Evolutionary conservation across 148 eudicot genomes (phyloP), one percentile per base, ranked within the genome.

Genomic region (Bassia scoparia): DNA sequence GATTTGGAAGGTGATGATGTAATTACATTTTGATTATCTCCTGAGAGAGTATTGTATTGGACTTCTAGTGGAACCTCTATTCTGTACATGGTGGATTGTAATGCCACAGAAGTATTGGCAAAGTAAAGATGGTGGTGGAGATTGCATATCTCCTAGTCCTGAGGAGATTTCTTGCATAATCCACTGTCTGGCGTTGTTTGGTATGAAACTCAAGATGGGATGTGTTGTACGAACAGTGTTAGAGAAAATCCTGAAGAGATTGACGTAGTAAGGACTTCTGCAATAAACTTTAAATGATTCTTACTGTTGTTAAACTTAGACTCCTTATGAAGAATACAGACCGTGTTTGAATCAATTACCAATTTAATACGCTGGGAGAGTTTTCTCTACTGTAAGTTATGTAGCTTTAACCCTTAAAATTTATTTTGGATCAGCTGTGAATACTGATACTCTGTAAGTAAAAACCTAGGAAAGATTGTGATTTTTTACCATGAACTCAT

Each of bases 191-290:
- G 90, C 91, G 85, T 77, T 91, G 54, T 79, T 95, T 55, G 89
- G 91, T 67, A 89, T 95, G 91, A n/a, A n/a, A 91, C 96, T 82
- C 93, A 84, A 80, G 98, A 87, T 95, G 97, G 98, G 98, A 95
- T 50, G 77, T 95, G 77, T 64, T 95, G 70, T 88, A 88, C 61
- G 98, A 95, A 84, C 84, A 67, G 74, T 86, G 61, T 85, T 88
- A 35, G 96, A 91, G 78, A 90, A 91, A 77, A 70, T 41, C 49
- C 84, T 44, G 98, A 90, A 81, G 97, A 78, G 80, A 71, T 77
- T 81, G 90, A 84, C 85, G 86, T 89, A 84, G 96, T 91, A 92
- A 91, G 96, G 89, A 87, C 87, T 83, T 78, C 74, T 77, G 54
- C 81, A 35, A 33, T 10, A 67, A 29, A 35, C 60, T 13, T 49